Conservation (phyloP, 352 stramenopile species). For the Pythium folliculosum region DNA sequence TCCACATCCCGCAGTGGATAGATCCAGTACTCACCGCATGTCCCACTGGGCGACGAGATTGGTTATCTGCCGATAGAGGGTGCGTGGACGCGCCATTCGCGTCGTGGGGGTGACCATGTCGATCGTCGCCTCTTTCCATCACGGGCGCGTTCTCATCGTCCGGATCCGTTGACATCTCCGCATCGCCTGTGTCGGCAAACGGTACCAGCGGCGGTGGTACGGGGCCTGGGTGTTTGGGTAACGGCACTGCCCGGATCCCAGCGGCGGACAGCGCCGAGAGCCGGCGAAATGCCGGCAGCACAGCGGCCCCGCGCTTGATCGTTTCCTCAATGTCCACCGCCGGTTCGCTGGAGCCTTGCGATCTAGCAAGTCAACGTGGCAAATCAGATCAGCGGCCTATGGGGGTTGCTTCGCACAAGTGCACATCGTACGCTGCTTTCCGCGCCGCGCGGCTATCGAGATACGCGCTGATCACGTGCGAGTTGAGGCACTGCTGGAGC, state of each 20-base stretch:
- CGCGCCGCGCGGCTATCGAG: constrained; percentile 51
- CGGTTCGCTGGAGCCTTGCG: neutral
- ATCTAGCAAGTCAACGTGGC: constrained; percentile 7
- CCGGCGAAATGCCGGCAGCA: constrained; percentile 19
- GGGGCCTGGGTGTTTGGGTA: constrained; percentile 7
- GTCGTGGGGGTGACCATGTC: neutral
- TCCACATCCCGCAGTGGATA: neutral
- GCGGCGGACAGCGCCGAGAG: constrained; percentile 9
- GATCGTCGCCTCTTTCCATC: constrained; percentile 7
- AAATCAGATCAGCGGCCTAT: neutral
- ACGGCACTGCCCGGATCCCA: constrained; percentile 3
- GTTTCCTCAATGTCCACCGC: constrained; percentile 20
- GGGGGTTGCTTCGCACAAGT: constrained; percentile 1
- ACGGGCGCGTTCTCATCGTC: constrained; percentile 28
- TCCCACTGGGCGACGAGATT: neutral
- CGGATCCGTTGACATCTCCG: neutral
- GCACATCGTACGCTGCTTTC: constrained; percentile 43
- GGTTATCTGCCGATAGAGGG: neutral
- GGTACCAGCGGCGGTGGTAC: constrained; percentile 17
- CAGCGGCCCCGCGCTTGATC: constrained; percentile 24
- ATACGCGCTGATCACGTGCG: constrained; percentile 74
- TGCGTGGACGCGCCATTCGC: neutral
- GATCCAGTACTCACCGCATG: neutral
- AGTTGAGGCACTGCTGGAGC: constrained; percentile 79
- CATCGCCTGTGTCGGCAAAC: constrained; percentile 19